phyloP scores from a whole-genome alignment of 176 grass and related monocot species.

The Lolium multiflorum region DNA sequence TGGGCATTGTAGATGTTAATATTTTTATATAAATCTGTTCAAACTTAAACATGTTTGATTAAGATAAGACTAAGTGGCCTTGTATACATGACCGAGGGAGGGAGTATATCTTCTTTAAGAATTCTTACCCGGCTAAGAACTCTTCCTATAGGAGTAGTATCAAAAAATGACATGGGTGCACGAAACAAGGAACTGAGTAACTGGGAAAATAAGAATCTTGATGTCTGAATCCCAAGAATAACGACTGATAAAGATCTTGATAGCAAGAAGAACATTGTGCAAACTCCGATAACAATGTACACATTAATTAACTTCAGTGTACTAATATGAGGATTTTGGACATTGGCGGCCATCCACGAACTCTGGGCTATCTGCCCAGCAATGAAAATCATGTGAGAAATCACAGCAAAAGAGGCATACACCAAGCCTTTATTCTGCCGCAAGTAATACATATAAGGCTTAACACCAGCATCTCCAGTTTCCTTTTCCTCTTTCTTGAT shows the following conservation, averaged over 20 bases:
- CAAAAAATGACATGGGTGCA: constrained; percentile 91
- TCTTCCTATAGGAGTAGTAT: constrained; percentile 92
- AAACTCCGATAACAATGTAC: constrained; percentile 67
- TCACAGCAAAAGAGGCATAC: constrained; percentile 48
- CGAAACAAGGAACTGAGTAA: constrained; percentile 74
- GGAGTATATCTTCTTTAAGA: background rate
- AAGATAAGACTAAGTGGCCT: too few relatives aligned
- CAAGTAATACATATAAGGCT: constrained; percentile 79
- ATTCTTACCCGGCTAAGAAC: constrained; percentile 85
- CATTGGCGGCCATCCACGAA: constrained; percentile 92
- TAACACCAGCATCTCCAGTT: constrained; percentile 77
- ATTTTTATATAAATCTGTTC: too few relatives aligned
- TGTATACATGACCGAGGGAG: too few relatives aligned
- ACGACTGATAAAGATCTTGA: constrained; percentile 60
- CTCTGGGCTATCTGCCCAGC: constrained; percentile 86
- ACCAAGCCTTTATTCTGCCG: constrained; percentile 77
- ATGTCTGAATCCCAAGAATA: constrained; percentile 71
- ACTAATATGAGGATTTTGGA: constrained; percentile 71
- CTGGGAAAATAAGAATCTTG: constrained; percentile 88
- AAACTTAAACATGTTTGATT: too few relatives aligned
- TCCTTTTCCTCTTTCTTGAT: constrained; percentile 94
- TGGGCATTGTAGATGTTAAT: too few relatives aligned
- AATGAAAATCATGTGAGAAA: constrained; percentile 66
- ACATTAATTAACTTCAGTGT: constrained; percentile 72
- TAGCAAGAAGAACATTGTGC: constrained; percentile 65